Evolutionary conservation across 1,284 basidiomycete species (phyloP).

Genomic region (Xerocomus amazonicus): DNA sequence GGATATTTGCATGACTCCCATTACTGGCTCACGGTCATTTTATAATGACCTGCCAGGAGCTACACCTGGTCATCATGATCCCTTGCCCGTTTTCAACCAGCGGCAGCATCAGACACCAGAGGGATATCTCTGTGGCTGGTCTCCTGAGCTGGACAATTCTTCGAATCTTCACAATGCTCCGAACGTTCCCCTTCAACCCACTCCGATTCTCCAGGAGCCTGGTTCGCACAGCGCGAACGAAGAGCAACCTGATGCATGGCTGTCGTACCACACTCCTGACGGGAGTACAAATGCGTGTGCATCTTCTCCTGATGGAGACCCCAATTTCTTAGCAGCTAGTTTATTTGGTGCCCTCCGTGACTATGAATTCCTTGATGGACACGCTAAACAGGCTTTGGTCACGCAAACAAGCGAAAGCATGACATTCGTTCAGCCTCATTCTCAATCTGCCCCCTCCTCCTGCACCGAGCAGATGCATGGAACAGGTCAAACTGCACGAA

Average conservation of each 20-base stretch:
- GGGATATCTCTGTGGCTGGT: not conserved
- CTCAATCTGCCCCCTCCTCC: not conserved
- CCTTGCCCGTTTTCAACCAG: not conserved
- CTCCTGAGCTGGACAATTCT: not conserved
- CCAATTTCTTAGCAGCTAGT: too few species aligned
- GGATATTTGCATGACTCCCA: not conserved
- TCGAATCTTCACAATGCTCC: not conserved
- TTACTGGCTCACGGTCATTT: not conserved
- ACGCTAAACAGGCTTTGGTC: not conserved
- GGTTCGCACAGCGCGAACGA: not conserved
- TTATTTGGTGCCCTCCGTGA: not conserved
- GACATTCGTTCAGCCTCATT: not conserved
- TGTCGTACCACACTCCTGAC: not conserved
- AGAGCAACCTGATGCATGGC: not conserved
- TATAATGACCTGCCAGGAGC: not conserved
- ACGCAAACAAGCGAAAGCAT: not conserved
- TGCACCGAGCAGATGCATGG: not conserved
- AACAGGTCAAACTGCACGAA: not conserved
- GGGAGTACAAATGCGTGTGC: not conserved
- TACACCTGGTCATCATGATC: not conserved
- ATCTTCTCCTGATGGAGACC: not conserved
- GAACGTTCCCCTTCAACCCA: not conserved
- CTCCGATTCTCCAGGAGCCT: not conserved
- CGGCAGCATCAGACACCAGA: not conserved
- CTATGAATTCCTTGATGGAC: not conserved